Percentiles rank a stretch among this genome's conserved stretches.
Evolutionary conservation across 2,329 filamentous ascomycete species (phyloP).

Genomic region (Ceratocystis cacaofunesta): DNA sequence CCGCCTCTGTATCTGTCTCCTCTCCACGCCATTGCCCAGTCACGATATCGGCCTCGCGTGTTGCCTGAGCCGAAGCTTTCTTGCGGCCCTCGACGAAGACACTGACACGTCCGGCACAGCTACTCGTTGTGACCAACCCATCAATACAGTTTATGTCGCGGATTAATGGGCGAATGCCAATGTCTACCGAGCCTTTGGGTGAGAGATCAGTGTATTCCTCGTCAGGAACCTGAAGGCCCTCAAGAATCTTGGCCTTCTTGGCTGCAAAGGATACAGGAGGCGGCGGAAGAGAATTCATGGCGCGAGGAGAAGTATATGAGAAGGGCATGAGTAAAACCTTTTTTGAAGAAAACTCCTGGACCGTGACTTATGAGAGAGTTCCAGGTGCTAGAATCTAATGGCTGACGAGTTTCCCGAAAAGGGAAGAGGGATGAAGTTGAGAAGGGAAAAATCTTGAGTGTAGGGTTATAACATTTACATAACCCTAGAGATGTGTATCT

Average conservation of each 20-base stretch:
- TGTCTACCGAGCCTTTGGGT: conserved; percentile 78
- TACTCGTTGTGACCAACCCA: conserved; percentile 81
- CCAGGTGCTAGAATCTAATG: neutral
- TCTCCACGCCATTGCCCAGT: conserved; percentile 12
- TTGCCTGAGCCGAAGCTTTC: conserved; percentile 27
- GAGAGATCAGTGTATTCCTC: conserved; percentile 67
- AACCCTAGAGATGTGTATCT: neutral
- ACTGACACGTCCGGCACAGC: conserved; percentile 74
- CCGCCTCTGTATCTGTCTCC: neutral
- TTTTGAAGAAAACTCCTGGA: neutral
- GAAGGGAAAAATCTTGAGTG: neutral
- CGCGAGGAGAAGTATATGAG: neutral
- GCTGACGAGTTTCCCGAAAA: neutral
- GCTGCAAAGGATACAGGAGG: conserved; percentile 32
- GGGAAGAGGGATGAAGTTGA: neutral
- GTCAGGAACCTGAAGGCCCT: conserved; percentile 51
- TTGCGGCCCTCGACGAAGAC: conserved; percentile 65
- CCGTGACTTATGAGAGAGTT: neutral
- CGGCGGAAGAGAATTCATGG: conserved; percentile 19
- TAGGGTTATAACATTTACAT: neutral
- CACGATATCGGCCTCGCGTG: conserved; percentile 11
- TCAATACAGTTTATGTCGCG: conserved; percentile 58
- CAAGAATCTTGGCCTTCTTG: conserved; percentile 60
- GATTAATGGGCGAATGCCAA: conserved; percentile 62
- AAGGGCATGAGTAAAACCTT: neutral